Evolutionary conservation across 2,329 filamentous ascomycete genomes (phyloP).

Genomic region (Zymoseptoria brevis): DNA sequence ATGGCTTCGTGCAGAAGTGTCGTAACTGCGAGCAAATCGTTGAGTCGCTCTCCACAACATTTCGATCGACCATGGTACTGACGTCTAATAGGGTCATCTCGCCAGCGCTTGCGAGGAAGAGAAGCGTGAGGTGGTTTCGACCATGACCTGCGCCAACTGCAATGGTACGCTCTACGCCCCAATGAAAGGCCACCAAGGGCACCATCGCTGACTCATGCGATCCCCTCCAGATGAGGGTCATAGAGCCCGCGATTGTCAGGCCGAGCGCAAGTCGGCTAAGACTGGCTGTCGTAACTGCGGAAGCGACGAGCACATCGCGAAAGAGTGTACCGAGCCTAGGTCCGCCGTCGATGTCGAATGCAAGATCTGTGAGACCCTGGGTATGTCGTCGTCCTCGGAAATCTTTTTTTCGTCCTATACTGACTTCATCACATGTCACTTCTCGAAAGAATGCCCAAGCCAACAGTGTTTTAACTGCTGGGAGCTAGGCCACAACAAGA

Average conservation of each 20-base stretch:
- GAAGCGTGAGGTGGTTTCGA: conserved; percentile 27
- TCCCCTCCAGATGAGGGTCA: conserved; percentile 38
- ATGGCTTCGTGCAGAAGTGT: conserved; percentile 45
- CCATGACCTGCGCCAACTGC: conserved; percentile 46
- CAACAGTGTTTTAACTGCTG: conserved; percentile 31
- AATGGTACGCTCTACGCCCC: conserved; percentile 25
- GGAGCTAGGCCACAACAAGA: conserved; percentile 26
- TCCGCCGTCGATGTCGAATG: conserved; percentile 25
- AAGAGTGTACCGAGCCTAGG: conserved; percentile 54
- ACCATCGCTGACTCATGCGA: background rate
- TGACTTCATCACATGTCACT: conserved; percentile 23
- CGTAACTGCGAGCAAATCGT: conserved; percentile 38
- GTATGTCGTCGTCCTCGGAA: no score
- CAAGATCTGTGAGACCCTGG: conserved; percentile 20
- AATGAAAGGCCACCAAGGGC: background rate
- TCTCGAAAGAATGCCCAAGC: conserved; percentile 29
- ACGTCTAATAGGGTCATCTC: conserved; percentile 37
- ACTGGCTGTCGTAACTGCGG: conserved; percentile 30
- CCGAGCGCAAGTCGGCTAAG: conserved; percentile 49
- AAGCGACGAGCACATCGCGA: conserved; percentile 46
- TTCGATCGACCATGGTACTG: background rate
- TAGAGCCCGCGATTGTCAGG: conserved; percentile 54
- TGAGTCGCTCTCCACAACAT: background rate
- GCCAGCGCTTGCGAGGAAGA: conserved; percentile 43
- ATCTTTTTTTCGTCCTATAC: background rate